Conservation (phyloP, 345 rosid genomes). For the Noccaea bulbosa region DNA sequence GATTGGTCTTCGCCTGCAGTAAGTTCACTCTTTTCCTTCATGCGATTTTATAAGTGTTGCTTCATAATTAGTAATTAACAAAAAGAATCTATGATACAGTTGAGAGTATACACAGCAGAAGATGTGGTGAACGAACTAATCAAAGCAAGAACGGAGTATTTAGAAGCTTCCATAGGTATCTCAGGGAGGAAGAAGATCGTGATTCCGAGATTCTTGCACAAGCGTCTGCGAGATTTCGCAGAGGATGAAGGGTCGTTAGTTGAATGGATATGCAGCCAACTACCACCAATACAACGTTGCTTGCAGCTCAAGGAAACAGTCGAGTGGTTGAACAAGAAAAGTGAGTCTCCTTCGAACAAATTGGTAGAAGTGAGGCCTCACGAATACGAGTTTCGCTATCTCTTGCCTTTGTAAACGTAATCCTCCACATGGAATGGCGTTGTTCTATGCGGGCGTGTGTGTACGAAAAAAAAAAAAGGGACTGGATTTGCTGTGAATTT, state of each 20-base stretch:
- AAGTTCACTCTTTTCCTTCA: slow-evolving; percentile 25
- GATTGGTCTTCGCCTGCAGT: slow-evolving; percentile 50
- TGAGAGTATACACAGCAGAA: slow-evolving; percentile 45
- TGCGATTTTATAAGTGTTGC: neutral
- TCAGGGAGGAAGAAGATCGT: slow-evolving; percentile 40
- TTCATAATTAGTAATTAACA: slow-evolving; percentile 2
- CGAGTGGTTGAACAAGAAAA: slow-evolving; percentile 39
- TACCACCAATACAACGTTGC: slow-evolving; percentile 46
- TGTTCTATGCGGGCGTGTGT: neutral
- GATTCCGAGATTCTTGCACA: slow-evolving; percentile 36
- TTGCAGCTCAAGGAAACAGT: slow-evolving; percentile 42
- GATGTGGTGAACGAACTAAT: slow-evolving; percentile 45
- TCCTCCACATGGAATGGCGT: neutral
- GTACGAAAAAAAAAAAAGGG: neutral
- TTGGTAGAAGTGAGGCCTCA: slow-evolving; percentile 42
- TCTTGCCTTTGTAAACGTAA: slow-evolving; percentile 30
- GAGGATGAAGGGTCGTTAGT: slow-evolving; percentile 41
- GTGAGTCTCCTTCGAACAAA: slow-evolving; percentile 26
- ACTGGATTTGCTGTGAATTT: neutral
- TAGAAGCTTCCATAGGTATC: slow-evolving; percentile 45
- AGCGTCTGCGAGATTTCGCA: slow-evolving; percentile 36
- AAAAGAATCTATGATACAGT: slow-evolving; percentile 25
- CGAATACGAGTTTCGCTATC: slow-evolving; percentile 47
- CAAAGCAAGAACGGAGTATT: slow-evolving; percentile 45
- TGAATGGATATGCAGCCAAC: slow-evolving; percentile 45